Evolutionary conservation across 306 rosid genomes (phyloP).

Genomic region (Trifolium fragiferum): DNA sequence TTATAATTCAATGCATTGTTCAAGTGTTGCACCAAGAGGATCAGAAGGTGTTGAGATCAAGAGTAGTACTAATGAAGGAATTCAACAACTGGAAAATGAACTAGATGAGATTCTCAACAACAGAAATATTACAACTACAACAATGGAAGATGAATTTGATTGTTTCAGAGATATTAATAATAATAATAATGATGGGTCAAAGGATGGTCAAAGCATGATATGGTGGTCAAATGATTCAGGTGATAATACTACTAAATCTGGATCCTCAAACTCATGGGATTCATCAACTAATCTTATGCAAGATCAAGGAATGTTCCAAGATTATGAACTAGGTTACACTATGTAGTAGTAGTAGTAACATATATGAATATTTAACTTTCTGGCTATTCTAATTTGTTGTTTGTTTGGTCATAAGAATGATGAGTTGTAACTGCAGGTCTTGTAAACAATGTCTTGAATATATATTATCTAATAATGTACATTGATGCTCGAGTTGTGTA

Average conservation of each 20-base stretch:
- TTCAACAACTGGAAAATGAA: constrained; percentile 61
- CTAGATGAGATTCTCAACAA: constrained; percentile 60
- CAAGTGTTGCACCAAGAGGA: constrained; percentile 37
- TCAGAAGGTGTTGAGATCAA: constrained; percentile 38
- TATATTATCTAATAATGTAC: constrained; percentile 47
- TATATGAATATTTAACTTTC: constrained; percentile 24
- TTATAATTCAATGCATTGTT: constrained; percentile 31
- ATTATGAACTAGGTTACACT: constrained; percentile 72
- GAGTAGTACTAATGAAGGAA: constrained; percentile 32
- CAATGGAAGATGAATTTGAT: constrained; percentile 59
- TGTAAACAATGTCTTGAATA: constrained; percentile 74
- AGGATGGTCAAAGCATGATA: constrained; percentile 56
- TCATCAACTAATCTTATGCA: constrained; percentile 61
- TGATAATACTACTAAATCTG: constrained; percentile 61
- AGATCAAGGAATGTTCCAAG: constrained; percentile 64
- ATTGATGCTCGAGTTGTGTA: constrained; percentile 26
- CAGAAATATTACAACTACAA: constrained; percentile 33
- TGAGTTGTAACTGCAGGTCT: constrained; percentile 34
- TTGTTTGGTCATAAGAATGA: constrained; percentile 44
- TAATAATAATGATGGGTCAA: constrained; percentile 47
- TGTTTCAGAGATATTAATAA: constrained; percentile 65
- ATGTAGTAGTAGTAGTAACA: constrained; percentile 37
- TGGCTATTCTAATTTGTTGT: constrained; percentile 42
- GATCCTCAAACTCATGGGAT: constrained; percentile 77
- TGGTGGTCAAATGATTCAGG: constrained; percentile 80